A percentile compares a stretch with the other conserved stretches of the same genome.
Conservation (phyloP, 2,329 filamentous ascomycete species). For the Fonsecaea monophora region DNA sequence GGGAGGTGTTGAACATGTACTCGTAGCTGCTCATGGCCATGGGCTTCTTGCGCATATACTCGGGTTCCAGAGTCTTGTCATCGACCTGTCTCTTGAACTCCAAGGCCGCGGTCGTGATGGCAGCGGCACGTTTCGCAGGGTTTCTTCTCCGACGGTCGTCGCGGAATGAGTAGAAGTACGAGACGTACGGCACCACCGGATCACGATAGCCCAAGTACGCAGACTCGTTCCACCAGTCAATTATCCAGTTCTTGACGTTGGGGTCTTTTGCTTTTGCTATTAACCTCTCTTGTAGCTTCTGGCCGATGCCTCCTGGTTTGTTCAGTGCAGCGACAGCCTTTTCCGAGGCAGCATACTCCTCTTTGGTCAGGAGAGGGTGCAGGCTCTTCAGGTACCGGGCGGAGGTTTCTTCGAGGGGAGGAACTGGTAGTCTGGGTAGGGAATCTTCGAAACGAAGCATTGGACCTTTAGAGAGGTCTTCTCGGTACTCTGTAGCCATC, state of each 20-base stretch:
- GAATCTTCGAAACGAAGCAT: constrained; percentile 73
- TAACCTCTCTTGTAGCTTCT: constrained; percentile 86
- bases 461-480: constrained; percentile 67
- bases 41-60: constrained; percentile 97
- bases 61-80: constrained; percentile 80
- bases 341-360: constrained; percentile 68
- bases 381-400: constrained; percentile 71
- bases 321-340: constrained; percentile 88
- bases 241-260: constrained; percentile 88
- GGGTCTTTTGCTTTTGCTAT: constrained; percentile 79
- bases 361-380: constrained; percentile 65
- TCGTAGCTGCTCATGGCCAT: constrained; percentile 99
- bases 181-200: constrained; percentile 95
- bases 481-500: constrained; percentile 63
- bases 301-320: constrained; percentile 81
- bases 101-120: constrained; percentile 81
- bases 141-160: constrained; percentile 88
- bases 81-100: constrained; percentile 97
- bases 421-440: constrained; percentile 67
- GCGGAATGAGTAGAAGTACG: constrained; percentile 98
- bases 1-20: constrained; percentile 97
- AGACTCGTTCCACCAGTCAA: constrained; percentile 97
- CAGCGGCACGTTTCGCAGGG: constrained; percentile 90
- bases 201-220: constrained; percentile 94
- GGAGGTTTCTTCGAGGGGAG: constrained; percentile 68